Evolutionary conservation across 164 flowering plant genomes (phyloP).

Genomic region (Aristolochia fimbriata): DNA sequence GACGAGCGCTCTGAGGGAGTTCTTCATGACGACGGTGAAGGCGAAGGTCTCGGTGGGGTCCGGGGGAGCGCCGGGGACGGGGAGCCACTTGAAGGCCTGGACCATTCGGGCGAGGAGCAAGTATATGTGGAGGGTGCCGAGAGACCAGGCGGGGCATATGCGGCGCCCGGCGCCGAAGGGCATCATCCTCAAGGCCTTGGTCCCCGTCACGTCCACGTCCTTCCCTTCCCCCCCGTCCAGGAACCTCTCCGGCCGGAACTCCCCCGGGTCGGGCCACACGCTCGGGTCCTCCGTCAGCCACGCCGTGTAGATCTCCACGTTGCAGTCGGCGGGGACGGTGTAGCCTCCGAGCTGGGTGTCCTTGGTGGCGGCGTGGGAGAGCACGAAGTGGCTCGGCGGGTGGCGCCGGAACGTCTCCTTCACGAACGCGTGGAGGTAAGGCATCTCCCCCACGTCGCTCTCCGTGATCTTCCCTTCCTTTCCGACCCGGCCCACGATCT

Average conservation of each 20-base stretch:
- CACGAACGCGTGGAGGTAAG: constrained; percentile 56
- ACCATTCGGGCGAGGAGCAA: constrained; percentile 74
- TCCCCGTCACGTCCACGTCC: constrained; percentile 72
- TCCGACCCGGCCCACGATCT: constrained; percentile 49
- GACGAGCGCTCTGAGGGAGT: constrained; percentile 65
- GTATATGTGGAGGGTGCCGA: constrained; percentile 60
- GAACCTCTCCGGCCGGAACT: constrained; percentile 84
- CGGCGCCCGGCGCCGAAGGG: constrained; percentile 90
- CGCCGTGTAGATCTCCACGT: constrained; percentile 76
- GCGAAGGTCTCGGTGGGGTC: constrained; percentile 86
- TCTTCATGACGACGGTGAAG: constrained; percentile 87
- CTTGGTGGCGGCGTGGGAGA: constrained; percentile 57
- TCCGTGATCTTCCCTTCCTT: constrained; percentile 37
- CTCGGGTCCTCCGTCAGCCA: constrained; percentile 69
- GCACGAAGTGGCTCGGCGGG: constrained; percentile 80
- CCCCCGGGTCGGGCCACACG: constrained; percentile 56
- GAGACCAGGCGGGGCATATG: constrained; percentile 70
- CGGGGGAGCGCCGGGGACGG: constrained; percentile 45
- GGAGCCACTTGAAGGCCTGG: constrained; percentile 69
- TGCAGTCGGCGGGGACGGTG: constrained; percentile 47
- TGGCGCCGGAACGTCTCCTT: constrained; percentile 80
- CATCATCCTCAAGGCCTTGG: constrained; percentile 55
- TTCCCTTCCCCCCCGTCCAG: constrained; percentile 58
- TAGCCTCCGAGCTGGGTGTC: constrained; percentile 72
- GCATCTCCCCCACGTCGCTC: constrained; percentile 53